Conservation (phyloP, 257 asterid genomes). For the Fraxinus pennsylvanica region DNA sequence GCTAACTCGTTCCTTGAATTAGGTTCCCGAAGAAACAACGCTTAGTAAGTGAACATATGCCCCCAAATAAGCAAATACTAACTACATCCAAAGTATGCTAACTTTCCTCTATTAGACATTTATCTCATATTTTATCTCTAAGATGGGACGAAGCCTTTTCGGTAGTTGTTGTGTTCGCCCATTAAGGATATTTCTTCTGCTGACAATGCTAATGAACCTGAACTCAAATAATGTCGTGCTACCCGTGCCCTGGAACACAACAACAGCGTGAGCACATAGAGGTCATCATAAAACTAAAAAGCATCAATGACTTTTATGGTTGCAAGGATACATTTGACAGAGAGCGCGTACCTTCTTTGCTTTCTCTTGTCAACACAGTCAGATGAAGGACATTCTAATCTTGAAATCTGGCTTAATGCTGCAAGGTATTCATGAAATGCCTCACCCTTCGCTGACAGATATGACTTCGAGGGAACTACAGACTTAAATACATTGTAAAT, state of each 20-base stretch:
- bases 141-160: slow-evolving; percentile 28
- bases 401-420: slow-evolving; percentile 79
- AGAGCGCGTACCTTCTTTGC: slow-evolving; percentile 61
- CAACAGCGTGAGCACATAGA: slow-evolving; percentile 25
- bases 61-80: slow-evolving; percentile 4
- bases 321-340: slow-evolving; percentile 14
- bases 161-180: slow-evolving; percentile 43
- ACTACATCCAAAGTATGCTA: slow-evolving; percentile 16
- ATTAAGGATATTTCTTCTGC: slow-evolving; percentile 65
- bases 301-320: neutral
- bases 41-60: neutral
- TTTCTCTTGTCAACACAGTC: slow-evolving; percentile 37
- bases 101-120: slow-evolving; percentile 1
- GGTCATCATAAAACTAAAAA: neutral
- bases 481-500: slow-evolving; percentile 46
- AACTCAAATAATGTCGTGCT: slow-evolving; percentile 71
- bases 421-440: slow-evolving; percentile 79
- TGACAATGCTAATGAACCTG: slow-evolving; percentile 64
- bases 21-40: neutral
- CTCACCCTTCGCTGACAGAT: slow-evolving; percentile 60
- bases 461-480: slow-evolving; percentile 61
- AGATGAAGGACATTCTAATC: slow-evolving; percentile 60
- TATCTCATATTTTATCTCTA: slow-evolving; percentile 26
- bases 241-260: slow-evolving; percentile 51
- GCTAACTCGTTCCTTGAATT: neutral